Conservation (phyloP, 1,284 basidiomycete species). For the Omphalotus olearius region DNA sequence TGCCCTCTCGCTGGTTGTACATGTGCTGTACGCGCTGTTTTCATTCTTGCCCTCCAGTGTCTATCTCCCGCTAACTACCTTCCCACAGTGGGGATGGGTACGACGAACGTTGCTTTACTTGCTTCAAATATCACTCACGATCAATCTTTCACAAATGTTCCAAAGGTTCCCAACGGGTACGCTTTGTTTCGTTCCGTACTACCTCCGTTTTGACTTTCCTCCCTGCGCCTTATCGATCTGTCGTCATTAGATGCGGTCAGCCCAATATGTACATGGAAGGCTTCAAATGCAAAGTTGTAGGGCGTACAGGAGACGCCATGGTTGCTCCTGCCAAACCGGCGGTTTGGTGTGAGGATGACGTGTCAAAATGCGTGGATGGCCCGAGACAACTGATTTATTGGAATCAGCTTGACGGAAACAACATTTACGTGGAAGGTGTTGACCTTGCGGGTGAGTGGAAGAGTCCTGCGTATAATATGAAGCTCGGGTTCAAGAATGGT, state of each 20-base stretch:
- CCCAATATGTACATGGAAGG: constrained; percentile 16
- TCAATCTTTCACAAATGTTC: neutral
- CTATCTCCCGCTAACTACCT: neutral
- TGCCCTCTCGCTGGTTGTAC: constrained; percentile 18
- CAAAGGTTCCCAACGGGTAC: constrained; percentile 17
- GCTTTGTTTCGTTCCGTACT: neutral
- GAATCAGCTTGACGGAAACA: constrained; percentile 27
- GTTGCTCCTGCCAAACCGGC: constrained; percentile 12
- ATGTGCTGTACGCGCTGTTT: constrained; percentile 16
- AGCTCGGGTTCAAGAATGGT: constrained; percentile 32
- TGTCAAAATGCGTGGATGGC: constrained; percentile 26
- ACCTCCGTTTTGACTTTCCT: neutral
- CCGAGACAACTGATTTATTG: constrained; percentile 30
- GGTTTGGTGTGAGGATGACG: constrained; percentile 15
- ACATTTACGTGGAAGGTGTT: constrained; percentile 27
- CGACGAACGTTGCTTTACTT: neutral
- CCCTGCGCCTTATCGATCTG: neutral
- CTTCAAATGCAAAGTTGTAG: constrained; percentile 15
- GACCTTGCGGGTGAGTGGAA: constrained; percentile 26
- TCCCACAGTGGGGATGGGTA: constrained; percentile 20
- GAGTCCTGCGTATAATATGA: constrained; percentile 30
- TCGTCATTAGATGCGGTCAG: constrained; percentile 12
- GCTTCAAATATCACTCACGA: neutral
- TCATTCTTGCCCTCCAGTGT: neutral
- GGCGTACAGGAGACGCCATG: constrained; percentile 5